These are phyloP conservation scores for Podosphaera xanthii DNA, from an alignment of 2,329 filamentous ascomycete species.

Conservation along the genomic window DNA sequence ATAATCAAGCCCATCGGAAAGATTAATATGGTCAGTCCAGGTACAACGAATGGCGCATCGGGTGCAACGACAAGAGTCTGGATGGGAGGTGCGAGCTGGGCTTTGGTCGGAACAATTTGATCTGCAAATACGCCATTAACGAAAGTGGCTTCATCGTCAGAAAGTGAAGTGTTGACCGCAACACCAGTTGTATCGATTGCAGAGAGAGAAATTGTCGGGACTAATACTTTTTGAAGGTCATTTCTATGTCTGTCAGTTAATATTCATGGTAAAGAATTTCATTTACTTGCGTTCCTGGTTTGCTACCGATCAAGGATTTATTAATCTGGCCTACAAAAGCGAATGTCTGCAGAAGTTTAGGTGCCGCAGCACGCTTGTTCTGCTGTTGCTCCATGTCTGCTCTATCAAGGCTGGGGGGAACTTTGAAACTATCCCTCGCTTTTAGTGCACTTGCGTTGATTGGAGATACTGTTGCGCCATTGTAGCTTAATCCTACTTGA, in stretches of 20 bases:
- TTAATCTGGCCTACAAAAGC: conserved; percentile 49
- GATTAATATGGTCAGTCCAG: conserved; percentile 43
- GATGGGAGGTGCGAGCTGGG: conserved; percentile 13
- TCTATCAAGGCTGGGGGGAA: conserved; percentile 10
- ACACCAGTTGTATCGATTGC: conserved; percentile 29
- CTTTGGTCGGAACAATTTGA: conserved; percentile 11
- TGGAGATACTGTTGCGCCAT: conserved; percentile 28
- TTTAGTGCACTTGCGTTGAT: conserved; percentile 16
- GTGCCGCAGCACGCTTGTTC: conserved; percentile 7
- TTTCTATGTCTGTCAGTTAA: conserved; percentile 17
- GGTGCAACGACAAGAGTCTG: conserved; percentile 17
- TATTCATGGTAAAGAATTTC: neutral
- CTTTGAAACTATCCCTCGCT: conserved; percentile 5
- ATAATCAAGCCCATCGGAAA: conserved; percentile 49
- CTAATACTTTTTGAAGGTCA: conserved; percentile 34
- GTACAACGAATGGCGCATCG: conserved; percentile 37
- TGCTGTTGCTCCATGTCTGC: neutral
- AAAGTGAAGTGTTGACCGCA: conserved; percentile 38
- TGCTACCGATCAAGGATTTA: conserved; percentile 13
- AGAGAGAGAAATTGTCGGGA: conserved; percentile 43
- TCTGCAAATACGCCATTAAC: conserved; percentile 45
- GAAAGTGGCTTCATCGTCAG: conserved; percentile 47
- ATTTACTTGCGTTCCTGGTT: conserved; percentile 27
- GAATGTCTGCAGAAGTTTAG: conserved; percentile 35
- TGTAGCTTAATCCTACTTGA: conserved; percentile 30